A percentile compares a stretch with the other conserved stretches of the same genome.
Evolutionary conservation across 164 flowering plant species (phyloP).

Genomic region (Tetrastigma voinierianum): DNA sequence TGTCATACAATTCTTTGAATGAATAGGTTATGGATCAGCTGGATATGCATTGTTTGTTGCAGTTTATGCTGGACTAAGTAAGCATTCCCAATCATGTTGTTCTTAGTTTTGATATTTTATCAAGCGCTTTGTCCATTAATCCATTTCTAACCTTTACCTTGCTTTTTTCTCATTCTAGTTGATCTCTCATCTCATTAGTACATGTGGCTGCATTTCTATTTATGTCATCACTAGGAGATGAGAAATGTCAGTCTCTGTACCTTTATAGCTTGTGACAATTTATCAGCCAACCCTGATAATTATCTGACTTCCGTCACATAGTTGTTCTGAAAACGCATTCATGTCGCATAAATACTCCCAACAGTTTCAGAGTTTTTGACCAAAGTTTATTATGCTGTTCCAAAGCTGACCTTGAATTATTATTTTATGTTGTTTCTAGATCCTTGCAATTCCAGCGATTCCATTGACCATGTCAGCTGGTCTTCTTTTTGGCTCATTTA

Average conservation of each 20-base stretch:
- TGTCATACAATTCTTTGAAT: not conserved
- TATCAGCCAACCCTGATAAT: no score
- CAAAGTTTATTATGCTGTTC: not conserved
- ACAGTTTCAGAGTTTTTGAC: no score
- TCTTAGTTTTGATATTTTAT: not conserved
- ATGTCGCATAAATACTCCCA: no score
- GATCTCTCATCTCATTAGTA: not conserved
- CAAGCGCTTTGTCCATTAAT: not conserved
- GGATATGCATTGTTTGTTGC: constrained; percentile 96
- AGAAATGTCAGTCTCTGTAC: no score
- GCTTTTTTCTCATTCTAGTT: not conserved
- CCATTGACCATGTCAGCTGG: constrained; percentile 99
- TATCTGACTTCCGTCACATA: no score
- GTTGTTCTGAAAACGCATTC: no score
- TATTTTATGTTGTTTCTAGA: constrained; percentile 36
- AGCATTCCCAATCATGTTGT: constrained; percentile 10
- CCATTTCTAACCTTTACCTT: not conserved
- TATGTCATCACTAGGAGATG: no score
- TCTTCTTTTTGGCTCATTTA: constrained; percentile 78
- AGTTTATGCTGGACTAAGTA: constrained; percentile 89
- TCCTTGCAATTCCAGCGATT: constrained; percentile 97
- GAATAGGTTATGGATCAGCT: constrained; percentile 88
- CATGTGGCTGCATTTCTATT: no score
- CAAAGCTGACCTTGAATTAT: constrained; percentile 6
- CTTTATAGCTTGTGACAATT: no score